These are phyloP conservation scores for Aureobasidium sp. DNA, from an alignment of 2,329 filamentous ascomycete genomes.

Conservation along the genomic window DNA sequence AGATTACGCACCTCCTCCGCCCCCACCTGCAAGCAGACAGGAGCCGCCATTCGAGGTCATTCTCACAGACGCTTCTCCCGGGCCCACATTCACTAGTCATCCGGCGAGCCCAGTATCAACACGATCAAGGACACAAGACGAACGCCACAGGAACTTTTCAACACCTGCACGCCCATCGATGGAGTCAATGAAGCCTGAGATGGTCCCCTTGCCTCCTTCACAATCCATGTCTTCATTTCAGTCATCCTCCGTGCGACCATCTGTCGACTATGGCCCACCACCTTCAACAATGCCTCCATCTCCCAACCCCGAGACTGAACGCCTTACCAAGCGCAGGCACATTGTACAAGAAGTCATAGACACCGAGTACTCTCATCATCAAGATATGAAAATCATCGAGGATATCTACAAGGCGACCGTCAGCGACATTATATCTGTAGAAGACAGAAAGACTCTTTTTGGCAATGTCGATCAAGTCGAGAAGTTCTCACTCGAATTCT, in stretches of 20 bases:
- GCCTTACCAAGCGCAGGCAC: conserved; percentile 71
- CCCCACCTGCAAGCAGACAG: conserved; percentile 25
- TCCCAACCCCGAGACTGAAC: conserved; percentile 45
- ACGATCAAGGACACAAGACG: not conserved
- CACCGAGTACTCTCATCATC: conserved; percentile 82
- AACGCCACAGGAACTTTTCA: conserved; percentile 9
- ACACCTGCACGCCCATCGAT: conserved; percentile 12
- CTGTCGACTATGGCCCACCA: not conserved
- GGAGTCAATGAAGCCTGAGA: conserved; percentile 15
- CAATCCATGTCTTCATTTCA: conserved; percentile 27
- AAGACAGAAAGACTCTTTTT: conserved; percentile 85
- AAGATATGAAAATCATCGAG: conserved; percentile 94
- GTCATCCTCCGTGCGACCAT: conserved; percentile 18
- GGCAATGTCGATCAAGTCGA: conserved; percentile 89
- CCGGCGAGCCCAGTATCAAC: conserved; percentile 6
- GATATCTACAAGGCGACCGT: conserved; percentile 92
- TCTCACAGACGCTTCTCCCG: conserved; percentile 7
- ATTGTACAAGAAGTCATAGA: conserved; percentile 88
- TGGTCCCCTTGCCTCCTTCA: conserved; percentile 17
- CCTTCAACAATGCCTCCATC: conserved; percentile 20
- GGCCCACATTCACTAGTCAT: not conserved
- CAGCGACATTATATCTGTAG: conserved; percentile 66
- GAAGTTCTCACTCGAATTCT: conserved; percentile 71
- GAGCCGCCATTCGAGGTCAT: conserved; percentile 2
- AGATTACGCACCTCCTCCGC: conserved; percentile 39